These are phyloP conservation scores for Pisolithus marmoratus DNA, from an alignment of 768 basidiomycete species.

Conservation along the genomic window DNA sequence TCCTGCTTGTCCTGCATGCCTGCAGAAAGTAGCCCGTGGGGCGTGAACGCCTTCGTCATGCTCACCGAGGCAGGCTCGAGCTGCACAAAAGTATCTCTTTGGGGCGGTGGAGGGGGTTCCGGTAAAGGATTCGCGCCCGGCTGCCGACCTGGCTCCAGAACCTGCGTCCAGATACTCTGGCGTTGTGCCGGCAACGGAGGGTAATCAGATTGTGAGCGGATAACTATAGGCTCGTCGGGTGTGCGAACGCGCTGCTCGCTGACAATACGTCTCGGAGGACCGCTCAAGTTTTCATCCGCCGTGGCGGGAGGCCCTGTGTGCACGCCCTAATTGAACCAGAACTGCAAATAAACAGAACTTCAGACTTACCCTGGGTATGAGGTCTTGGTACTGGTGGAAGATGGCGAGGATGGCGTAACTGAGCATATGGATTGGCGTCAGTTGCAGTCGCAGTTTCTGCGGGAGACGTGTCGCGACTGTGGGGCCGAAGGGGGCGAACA, in stretches of 20 bases:
- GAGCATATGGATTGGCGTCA: slow-evolving; percentile 36
- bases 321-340: slow-evolving; percentile 3
- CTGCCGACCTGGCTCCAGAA: slow-evolving; percentile 64
- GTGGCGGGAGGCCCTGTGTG: slow-evolving; percentile 26
- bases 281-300: slow-evolving; percentile 41
- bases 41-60: slow-evolving; percentile 91
- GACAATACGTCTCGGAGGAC: slow-evolving; percentile 41
- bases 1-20: slow-evolving; percentile 95
- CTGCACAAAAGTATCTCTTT: slow-evolving; percentile 62
- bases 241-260: slow-evolving; percentile 55
- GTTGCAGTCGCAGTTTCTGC: slow-evolving; percentile 25
- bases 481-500: slow-evolving; percentile 24
- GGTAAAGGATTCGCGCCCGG: slow-evolving; percentile 34
- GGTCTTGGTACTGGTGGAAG: slow-evolving; percentile 59
- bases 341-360: not conserved
- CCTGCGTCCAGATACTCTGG: slow-evolving; percentile 86
- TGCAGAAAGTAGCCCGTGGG: slow-evolving; percentile 90
- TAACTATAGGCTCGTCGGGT: slow-evolving; percentile 50
- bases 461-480: slow-evolving; percentile 27
- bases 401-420: slow-evolving; percentile 53
- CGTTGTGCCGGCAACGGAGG: slow-evolving; percentile 46
- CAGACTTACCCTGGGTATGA: slow-evolving; percentile 37
- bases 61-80: slow-evolving; percentile 63
- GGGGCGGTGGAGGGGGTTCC: slow-evolving; percentile 30
- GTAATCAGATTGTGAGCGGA: slow-evolving; percentile 51